A percentile compares a stretch with the other conserved stretches of the same genome.
These are phyloP conservation scores for Leucocoprinus sp. DNA, from an alignment of 768 basidiomycete genomes.

Conservation along the genomic window DNA sequence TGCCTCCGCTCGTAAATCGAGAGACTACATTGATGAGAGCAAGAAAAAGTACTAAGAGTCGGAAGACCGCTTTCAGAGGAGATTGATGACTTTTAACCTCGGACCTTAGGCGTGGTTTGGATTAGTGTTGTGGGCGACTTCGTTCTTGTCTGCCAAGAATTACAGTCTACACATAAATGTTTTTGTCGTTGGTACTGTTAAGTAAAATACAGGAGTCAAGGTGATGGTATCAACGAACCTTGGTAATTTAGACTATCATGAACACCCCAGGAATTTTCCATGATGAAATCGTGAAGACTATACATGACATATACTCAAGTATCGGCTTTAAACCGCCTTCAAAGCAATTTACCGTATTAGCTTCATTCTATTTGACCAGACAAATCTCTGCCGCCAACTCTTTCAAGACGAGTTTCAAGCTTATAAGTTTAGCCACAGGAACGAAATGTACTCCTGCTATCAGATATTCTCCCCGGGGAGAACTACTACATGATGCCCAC, in stretches of 20 bases:
- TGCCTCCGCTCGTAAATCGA: conserved; percentile 33
- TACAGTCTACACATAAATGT: too few relatives aligned
- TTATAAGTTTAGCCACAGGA: conserved; percentile 73
- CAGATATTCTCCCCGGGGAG: conserved; percentile 59
- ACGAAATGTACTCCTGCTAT: conserved; percentile 73
- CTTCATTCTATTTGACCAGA: conserved; percentile 40
- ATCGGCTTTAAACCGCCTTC: conserved; percentile 43
- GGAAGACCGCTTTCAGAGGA: conserved; percentile 31
- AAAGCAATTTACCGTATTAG: conserved; percentile 56
- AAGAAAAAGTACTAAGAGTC: conserved; percentile 32
- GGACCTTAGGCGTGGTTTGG: too few relatives aligned
- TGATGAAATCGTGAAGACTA: conserved; percentile 19
- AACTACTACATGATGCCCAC: conserved; percentile 82
- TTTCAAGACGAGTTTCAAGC: conserved; percentile 25
- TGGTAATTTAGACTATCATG: too few relatives aligned
- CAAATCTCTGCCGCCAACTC: conserved; percentile 2
- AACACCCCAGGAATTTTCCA: conserved; percentile 1
- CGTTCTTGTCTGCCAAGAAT: too few relatives aligned
- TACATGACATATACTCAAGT: conserved; percentile 35
- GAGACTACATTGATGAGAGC: conserved; percentile 25
- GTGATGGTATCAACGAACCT: not conserved
- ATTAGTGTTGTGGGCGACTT: too few relatives aligned
- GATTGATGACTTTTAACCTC: conserved; percentile 23
- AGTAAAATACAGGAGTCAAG: not conserved
- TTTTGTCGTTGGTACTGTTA: too few relatives aligned